These are phyloP conservation scores for Colletotrichum sansevieriae DNA, from an alignment of 2,329 filamentous ascomycete genomes.

Conservation along the genomic window DNA sequence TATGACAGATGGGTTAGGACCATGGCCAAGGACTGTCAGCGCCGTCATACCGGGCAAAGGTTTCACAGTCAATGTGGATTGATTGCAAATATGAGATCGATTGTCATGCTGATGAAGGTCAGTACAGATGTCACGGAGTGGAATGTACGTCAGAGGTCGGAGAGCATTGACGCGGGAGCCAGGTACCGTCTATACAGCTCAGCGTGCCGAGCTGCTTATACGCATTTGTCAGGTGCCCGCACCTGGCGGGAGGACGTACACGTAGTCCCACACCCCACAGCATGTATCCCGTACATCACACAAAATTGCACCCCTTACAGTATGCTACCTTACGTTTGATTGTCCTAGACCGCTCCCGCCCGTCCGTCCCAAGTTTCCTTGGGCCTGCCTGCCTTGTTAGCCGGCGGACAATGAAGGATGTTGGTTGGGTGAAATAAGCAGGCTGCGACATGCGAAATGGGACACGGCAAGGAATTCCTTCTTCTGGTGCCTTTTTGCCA, in stretches of 20 bases:
- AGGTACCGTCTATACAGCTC: neutral
- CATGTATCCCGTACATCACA: too few species aligned
- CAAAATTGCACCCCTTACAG: too few species aligned
- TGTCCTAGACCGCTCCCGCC: too few species aligned
- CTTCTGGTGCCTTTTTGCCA: neutral
- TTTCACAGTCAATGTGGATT: neutral
- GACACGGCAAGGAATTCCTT: neutral
- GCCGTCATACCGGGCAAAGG: neutral
- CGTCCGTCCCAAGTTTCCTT: too few species aligned
- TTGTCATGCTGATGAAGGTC: constrained; percentile 1
- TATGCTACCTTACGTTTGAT: too few species aligned
- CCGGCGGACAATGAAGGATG: neutral
- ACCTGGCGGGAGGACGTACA: too few species aligned
- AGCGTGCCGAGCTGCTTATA: too few species aligned
- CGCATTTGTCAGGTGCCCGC: too few species aligned
- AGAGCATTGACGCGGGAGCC: constrained; percentile 14
- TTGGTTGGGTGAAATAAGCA: constrained; percentile 11
- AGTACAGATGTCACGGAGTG: neutral
- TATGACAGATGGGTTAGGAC: neutral
- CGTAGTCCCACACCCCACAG: too few species aligned
- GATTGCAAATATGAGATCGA: constrained; percentile 9
- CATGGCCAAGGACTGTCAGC: neutral
- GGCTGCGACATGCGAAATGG: neutral
- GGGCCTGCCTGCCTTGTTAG: too few species aligned
- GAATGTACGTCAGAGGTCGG: constrained; percentile 25